phyloP scores from a whole-genome alignment of 306 rosid genomes.

The Luffa acutangula region DNA sequence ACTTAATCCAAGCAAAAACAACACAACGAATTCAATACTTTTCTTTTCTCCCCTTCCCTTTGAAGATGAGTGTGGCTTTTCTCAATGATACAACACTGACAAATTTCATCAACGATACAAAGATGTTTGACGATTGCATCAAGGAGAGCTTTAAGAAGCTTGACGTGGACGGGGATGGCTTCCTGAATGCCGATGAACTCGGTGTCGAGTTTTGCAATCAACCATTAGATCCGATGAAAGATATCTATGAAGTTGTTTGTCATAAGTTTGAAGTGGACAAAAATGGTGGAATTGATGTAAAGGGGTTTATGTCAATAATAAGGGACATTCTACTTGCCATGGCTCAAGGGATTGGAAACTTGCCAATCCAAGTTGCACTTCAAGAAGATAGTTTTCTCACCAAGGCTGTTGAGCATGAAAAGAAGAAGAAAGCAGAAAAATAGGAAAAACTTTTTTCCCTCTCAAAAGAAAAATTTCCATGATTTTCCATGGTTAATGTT shows the following conservation, averaged over 20 bases:
- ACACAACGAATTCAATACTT: background rate
- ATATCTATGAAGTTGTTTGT: background rate
- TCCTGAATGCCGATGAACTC: background rate
- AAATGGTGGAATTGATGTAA: background rate
- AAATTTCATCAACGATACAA: background rate
- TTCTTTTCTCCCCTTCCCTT: background rate
- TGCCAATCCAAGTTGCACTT: slow-evolving; percentile 42
- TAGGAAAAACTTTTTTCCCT: background rate
- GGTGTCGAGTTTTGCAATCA: background rate
- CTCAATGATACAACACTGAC: background rate
- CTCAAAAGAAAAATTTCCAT: no score
- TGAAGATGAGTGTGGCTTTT: background rate
- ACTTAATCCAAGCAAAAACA: background rate
- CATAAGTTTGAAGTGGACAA: background rate
- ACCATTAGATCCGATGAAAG: background rate
- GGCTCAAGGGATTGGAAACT: slow-evolving; percentile 48
- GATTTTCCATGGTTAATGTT: no score
- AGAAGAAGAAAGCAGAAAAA: background rate
- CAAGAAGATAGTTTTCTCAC: slow-evolving; percentile 38
- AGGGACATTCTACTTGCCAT: slow-evolving; percentile 47
- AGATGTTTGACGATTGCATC: background rate
- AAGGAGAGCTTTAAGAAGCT: background rate
- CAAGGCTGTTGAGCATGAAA: slow-evolving; percentile 48
- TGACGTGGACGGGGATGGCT: background rate
- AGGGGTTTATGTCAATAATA: background rate